These are phyloP conservation scores for Sporothrix variecibatus DNA, from an alignment of 2,329 filamentous ascomycete genomes.

Conservation along the genomic window DNA sequence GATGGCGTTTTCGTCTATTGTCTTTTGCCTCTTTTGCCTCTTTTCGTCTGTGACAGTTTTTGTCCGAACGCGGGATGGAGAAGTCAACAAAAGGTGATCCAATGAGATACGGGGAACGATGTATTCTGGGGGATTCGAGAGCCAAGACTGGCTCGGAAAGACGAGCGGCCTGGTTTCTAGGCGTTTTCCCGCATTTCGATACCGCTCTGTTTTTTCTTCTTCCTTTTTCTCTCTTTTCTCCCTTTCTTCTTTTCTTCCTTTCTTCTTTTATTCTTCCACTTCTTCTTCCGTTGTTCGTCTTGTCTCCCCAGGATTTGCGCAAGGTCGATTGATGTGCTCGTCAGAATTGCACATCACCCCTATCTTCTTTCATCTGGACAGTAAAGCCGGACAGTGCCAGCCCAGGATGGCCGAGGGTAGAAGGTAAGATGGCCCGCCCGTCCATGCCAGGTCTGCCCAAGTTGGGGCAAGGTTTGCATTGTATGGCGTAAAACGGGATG, in stretches of 20 bases:
- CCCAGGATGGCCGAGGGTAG: background rate
- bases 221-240: no score
- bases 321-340: constrained; percentile 28
- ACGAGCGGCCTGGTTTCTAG: background rate
- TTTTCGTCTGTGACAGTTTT: background rate
- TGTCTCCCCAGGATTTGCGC: constrained; percentile 26
- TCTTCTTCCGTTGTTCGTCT: constrained; percentile 9
- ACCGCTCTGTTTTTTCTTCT: background rate
- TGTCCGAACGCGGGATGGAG: background rate
- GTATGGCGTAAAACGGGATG: background rate
- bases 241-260: background rate
- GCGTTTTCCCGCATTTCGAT: background rate
- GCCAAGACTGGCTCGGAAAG: constrained; percentile 3
- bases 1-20: no score
- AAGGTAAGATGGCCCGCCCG: background rate
- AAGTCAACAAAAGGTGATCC: background rate
- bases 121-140: background rate
- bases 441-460: background rate
- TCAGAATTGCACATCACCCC: constrained; percentile 29
- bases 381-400: constrained; percentile 35
- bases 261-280: background rate
- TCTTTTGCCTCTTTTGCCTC: background rate
- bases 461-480: background rate
- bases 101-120: background rate
- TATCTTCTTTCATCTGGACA: constrained; percentile 35